phyloP scores from a whole-genome alignment of 2,329 filamentous ascomycete species.

The Fusarium pininemorale region DNA sequence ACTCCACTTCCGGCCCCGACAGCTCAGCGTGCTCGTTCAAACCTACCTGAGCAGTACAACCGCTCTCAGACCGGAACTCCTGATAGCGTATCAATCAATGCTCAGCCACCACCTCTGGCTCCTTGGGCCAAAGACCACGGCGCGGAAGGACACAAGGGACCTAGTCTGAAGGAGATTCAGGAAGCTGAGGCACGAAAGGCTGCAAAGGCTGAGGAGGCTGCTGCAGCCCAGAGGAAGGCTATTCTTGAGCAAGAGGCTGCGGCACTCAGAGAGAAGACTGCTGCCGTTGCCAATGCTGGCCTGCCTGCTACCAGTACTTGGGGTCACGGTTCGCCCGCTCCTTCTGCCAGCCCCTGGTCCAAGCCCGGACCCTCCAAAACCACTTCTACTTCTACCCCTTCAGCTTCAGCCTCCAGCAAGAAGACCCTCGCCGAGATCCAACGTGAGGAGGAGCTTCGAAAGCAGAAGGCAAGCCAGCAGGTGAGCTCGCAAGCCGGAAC shows the following conservation, averaged over 20 bases:
- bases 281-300: conserved; percentile 61
- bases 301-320: conserved; percentile 90
- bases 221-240: conserved; percentile 78
- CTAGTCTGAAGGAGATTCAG: conserved; percentile 95
- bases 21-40: conserved; percentile 84
- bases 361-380: conserved; percentile 66
- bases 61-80: conserved; percentile 84
- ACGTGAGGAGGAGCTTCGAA: conserved; percentile 85
- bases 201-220: conserved; percentile 85
- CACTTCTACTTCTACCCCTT: conserved; percentile 34
- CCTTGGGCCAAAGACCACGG: conserved; percentile 94
- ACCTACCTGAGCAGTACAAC: conserved; percentile 78
- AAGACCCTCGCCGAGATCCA: conserved; percentile 97
- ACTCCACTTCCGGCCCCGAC: conserved; percentile 89
- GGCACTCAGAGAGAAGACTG: conserved; percentile 65
- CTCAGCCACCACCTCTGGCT: conserved; percentile 76
- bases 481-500: conserved; percentile 58
- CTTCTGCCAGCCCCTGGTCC: conserved; percentile 72
- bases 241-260: conserved; percentile 81
- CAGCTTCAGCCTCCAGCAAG: conserved; percentile 61
- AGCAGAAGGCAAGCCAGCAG: conserved; percentile 74
- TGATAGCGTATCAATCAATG: conserved; percentile 54
- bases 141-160: conserved; percentile 76
- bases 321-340: conserved; percentile 80
- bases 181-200: conserved; percentile 94